Percentiles rank a stretch among this genome's conserved stretches.
These are phyloP conservation scores for Eutypa lata DNA, from an alignment of 2,329 filamentous ascomycete species.

Conservation along the genomic window DNA sequence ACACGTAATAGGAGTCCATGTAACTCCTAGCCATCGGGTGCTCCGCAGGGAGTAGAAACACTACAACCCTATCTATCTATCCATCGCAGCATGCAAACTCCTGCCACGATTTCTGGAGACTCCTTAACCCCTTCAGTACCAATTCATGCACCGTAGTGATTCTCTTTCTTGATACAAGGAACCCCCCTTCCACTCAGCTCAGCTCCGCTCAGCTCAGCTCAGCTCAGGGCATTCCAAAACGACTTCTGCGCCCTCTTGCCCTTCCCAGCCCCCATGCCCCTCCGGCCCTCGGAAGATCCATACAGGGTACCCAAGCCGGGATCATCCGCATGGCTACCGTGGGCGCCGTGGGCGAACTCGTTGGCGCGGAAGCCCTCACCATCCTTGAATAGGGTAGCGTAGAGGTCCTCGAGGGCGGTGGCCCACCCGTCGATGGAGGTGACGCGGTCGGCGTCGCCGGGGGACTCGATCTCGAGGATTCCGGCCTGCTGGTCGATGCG, in stretches of 20 bases:
- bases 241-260: constrained; percentile 7
- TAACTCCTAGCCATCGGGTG: neutral
- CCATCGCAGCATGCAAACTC: too few relatives aligned
- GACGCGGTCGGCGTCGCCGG: constrained; percentile 71
- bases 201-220: too few relatives aligned
- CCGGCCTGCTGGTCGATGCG: constrained; percentile 87
- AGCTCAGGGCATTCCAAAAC: constrained; percentile 1
- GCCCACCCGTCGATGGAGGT: constrained; percentile 72
- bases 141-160: too few relatives aligned
- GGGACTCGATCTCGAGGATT: constrained; percentile 74
- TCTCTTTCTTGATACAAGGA: too few relatives aligned
- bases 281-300: constrained; percentile 3
- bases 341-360: constrained; percentile 7
- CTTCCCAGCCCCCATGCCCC: constrained; percentile 4
- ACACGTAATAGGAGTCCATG: too few relatives aligned
- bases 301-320: constrained; percentile 1
- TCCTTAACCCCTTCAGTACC: too few relatives aligned
- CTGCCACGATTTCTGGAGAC: too few relatives aligned
- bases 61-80: too few relatives aligned
- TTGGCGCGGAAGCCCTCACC: constrained; percentile 32
- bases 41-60: too few relatives aligned
- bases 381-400: constrained; percentile 70
- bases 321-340: constrained; percentile 12
- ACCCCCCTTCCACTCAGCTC: too few relatives aligned
- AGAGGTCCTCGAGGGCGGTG: constrained; percentile 65